Conservation (phyloP, 805 yeast genomes). For the Diddensiella santjacobensis region DNA sequence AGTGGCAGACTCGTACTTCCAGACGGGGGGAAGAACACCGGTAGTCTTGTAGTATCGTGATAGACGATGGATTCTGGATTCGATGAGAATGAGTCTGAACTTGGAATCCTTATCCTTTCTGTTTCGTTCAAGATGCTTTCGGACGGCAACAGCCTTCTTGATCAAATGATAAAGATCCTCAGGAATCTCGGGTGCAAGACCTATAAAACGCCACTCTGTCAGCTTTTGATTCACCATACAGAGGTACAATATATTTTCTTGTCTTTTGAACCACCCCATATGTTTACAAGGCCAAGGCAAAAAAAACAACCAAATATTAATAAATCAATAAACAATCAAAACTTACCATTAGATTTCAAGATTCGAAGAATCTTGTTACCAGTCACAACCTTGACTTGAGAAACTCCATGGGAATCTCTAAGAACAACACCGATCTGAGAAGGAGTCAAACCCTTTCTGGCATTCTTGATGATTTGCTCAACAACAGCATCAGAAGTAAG, state of each 20-base stretch:
- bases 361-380: constrained; percentile 99
- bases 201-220: constrained; percentile 34
- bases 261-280: neutral
- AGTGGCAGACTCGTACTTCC: constrained; percentile 99
- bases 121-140: constrained; percentile 99
- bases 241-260: constrained; percentile 26
- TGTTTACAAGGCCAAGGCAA: too few species aligned
- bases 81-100: constrained; percentile 99
- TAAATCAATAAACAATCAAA: neutral
- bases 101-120: constrained; percentile 99
- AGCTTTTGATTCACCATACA: constrained; percentile 30
- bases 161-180: constrained; percentile 99
- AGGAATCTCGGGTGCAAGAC: constrained; percentile 98
- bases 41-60: constrained; percentile 99
- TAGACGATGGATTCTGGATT: constrained; percentile 99
- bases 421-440: constrained; percentile 99
- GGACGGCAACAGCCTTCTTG: constrained; percentile 99
- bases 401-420: constrained; percentile 99
- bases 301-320: too few species aligned
- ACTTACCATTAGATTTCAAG: constrained; percentile 91
- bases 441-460: constrained; percentile 99
- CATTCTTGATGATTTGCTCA: constrained; percentile 98
- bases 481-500: constrained; percentile 90
- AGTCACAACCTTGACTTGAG: constrained; percentile 94
- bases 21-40: constrained; percentile 98